A percentile compares a stretch with the other conserved stretches of the same genome.
phyloP scores from a whole-genome alignment of 2,329 filamentous ascomycete species.

The Sporothrix luriei region DNA sequence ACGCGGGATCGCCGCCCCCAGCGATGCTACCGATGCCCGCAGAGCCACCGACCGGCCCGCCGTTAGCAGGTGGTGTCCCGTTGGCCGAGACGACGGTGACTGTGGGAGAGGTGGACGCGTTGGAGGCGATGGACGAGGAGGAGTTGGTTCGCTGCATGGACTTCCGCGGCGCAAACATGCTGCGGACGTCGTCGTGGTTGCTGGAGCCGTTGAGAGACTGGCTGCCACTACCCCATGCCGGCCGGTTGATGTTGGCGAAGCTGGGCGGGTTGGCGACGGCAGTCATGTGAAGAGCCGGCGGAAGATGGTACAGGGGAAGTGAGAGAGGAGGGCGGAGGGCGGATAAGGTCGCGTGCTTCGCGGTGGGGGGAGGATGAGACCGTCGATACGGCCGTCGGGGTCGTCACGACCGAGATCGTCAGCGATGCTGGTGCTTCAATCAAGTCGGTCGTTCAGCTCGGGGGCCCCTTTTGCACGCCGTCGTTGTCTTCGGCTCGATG shows the following conservation, averaged over 20 bases:
- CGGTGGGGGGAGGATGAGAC: constrained; percentile 1
- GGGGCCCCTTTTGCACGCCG: constrained; percentile 24
- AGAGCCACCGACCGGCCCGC: constrained; percentile 45
- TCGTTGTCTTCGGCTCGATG: constrained; percentile 12
- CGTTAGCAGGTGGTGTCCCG: constrained; percentile 49
- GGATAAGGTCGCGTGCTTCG: constrained; percentile 7
- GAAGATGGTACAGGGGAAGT: constrained; percentile 27
- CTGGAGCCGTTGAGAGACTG: constrained; percentile 61
- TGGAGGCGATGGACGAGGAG: constrained; percentile 79
- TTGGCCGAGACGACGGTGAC: constrained; percentile 64
- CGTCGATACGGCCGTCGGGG: not conserved
- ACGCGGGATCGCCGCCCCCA: not conserved
- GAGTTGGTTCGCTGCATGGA: constrained; percentile 84
- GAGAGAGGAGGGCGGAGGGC: not conserved
- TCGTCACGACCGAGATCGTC: not conserved
- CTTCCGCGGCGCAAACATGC: constrained; percentile 90
- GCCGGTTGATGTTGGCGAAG: constrained; percentile 64
- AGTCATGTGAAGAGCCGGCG: constrained; percentile 57
- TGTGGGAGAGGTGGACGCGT: constrained; percentile 60
- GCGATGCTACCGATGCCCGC: constrained; percentile 10
- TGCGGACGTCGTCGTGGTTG: constrained; percentile 80
- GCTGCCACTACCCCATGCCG: constrained; percentile 64
- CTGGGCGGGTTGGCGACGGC: constrained; percentile 67
- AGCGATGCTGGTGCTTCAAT: not conserved
- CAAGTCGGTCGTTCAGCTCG: constrained; percentile 9